Conservation (phyloP, 2,329 filamentous ascomycete species). For the Paecilomyces dactylethromorphus region DNA sequence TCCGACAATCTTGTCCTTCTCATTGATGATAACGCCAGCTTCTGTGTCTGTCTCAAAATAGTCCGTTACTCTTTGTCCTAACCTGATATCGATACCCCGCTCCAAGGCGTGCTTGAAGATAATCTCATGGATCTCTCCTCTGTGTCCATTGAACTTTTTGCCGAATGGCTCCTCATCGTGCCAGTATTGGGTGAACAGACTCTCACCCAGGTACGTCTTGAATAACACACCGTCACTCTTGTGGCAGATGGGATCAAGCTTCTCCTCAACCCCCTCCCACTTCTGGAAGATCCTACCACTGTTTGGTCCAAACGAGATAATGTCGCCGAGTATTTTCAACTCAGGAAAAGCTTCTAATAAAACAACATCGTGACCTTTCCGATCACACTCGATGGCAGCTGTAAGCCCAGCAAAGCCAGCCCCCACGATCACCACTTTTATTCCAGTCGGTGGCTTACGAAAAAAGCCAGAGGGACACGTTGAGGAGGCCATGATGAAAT, state of each 20-base stretch:
- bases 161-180: constrained; percentile 20
- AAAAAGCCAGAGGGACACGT: neutral
- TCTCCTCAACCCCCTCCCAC: constrained; percentile 25
- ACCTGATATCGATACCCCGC: constrained; percentile 23
- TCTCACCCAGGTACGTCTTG: constrained; percentile 21
- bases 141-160: constrained; percentile 25
- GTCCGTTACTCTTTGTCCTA: constrained; percentile 20
- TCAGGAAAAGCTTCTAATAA: constrained; percentile 41
- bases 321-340: constrained; percentile 42
- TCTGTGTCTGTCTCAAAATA: constrained; percentile 20
- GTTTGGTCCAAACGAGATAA: constrained; percentile 32
- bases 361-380: constrained; percentile 15
- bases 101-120: constrained; percentile 20
- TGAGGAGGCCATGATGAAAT: neutral
- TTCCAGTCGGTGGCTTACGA: constrained; percentile 28
- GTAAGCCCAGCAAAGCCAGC: constrained; percentile 27
- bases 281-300: constrained; percentile 18
- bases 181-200: constrained; percentile 25
- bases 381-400: constrained; percentile 24
- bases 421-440: constrained; percentile 49
- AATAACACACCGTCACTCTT: constrained; percentile 19
- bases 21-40: constrained; percentile 20
- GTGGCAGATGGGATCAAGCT: constrained; percentile 25
- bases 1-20: constrained; percentile 34
- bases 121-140: constrained; percentile 27